These are phyloP conservation scores for Tolypocladium ophioglossoides DNA, from an alignment of 2,329 filamentous ascomycete genomes.

Conservation along the genomic window DNA sequence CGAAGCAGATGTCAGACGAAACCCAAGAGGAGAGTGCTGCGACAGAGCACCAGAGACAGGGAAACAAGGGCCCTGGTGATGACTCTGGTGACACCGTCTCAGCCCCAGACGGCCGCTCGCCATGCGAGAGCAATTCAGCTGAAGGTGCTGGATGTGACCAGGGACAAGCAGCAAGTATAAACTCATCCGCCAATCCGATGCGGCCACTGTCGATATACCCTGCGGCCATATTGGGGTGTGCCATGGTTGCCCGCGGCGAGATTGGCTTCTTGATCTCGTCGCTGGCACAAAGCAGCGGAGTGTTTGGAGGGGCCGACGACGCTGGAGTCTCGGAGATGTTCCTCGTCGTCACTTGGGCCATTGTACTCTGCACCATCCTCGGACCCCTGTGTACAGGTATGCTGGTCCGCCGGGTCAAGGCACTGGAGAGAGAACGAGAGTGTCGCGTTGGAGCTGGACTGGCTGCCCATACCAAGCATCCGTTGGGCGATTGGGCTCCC, in stretches of 20 bases:
- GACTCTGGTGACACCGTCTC: neutral
- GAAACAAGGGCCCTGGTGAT: neutral
- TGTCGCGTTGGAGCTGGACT: neutral
- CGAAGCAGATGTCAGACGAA: too few species aligned
- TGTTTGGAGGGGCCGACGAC: constrained; percentile 15
- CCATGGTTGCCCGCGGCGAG: constrained; percentile 71
- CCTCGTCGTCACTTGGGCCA: constrained; percentile 44
- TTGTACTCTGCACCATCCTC: constrained; percentile 42
- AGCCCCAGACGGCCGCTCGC: neutral
- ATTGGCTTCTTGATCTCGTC: constrained; percentile 74
- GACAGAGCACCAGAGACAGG: neutral
- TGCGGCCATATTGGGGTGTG: constrained; percentile 49
- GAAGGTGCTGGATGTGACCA: neutral
- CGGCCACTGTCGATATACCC: constrained; percentile 57
- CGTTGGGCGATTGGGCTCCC: neutral
- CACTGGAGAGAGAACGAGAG: constrained; percentile 6
- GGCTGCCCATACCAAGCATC: neutral
- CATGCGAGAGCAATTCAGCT: neutral
- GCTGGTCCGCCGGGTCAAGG: constrained; percentile 31
- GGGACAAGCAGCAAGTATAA: neutral
- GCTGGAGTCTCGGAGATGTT: constrained; percentile 31
- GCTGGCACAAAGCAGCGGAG: constrained; percentile 44
- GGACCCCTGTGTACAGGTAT: constrained; percentile 39
- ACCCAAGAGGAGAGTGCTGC: neutral
- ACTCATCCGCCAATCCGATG: constrained; percentile 13